A percentile compares a stretch with the other conserved stretches of the same genome.
Conservation (phyloP, 1,284 basidiomycete genomes). For the Paramarasmius palmivorus region DNA sequence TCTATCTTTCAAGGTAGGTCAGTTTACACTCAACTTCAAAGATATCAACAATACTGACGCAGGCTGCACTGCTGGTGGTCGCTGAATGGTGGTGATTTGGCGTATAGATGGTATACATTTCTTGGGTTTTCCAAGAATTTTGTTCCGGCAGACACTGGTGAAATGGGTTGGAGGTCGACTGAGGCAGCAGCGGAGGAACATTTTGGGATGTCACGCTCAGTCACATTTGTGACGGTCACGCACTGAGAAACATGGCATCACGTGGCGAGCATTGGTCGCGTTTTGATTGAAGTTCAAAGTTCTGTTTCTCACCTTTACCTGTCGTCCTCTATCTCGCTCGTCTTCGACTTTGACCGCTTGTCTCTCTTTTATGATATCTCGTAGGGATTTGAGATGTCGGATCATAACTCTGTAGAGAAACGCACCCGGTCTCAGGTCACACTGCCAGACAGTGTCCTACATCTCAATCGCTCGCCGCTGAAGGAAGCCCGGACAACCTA, state of each 20-base stretch:
- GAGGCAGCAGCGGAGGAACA: slow-evolving; percentile 6
- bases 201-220: slow-evolving; percentile 7
- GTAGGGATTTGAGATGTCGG: not conserved
- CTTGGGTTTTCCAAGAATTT: not conserved
- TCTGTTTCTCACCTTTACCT: too few relatives aligned
- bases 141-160: not conserved
- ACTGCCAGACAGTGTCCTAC: slow-evolving; percentile 43
- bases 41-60: slow-evolving; percentile 8
- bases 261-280: too few relatives aligned
- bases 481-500: slow-evolving; percentile 46
- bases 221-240: not conserved
- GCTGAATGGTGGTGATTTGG: slow-evolving; percentile 1
- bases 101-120: not conserved
- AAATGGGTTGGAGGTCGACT: slow-evolving; percentile 5
- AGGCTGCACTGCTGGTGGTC: slow-evolving; percentile 8
- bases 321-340: too few relatives aligned
- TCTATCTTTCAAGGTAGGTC: slow-evolving; percentile 33
- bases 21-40: not conserved
- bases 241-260: not conserved
- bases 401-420: slow-evolving; percentile 29
- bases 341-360: not conserved
- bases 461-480: slow-evolving; percentile 47
- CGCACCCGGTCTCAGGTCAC: slow-evolving; percentile 53
- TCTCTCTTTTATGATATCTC: not conserved
- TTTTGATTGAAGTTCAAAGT: too few relatives aligned